Conservation (phyloP, 495 filamentous ascomycete genomes). For the Penicillium antarcticum region DNA sequence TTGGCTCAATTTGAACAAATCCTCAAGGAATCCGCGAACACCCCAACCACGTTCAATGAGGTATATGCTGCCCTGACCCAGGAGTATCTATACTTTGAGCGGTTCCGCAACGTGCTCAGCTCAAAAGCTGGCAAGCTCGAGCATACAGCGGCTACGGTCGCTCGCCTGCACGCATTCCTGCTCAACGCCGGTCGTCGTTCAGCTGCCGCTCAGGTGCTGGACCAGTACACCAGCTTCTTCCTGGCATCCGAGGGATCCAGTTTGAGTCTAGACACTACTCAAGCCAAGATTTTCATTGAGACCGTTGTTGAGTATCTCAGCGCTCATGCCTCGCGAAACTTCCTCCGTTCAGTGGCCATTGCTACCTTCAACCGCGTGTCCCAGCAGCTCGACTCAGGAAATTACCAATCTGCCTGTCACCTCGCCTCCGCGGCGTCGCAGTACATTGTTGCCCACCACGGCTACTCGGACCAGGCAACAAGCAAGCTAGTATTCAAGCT, state of each 20-base stretch:
- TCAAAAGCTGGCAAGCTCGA: slow-evolving; percentile 18
- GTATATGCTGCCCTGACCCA: slow-evolving; percentile 20
- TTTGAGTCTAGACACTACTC: slow-evolving; percentile 4
- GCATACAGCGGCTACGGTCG: slow-evolving; percentile 4
- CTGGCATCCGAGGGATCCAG: slow-evolving; percentile 17
- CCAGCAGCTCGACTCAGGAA: slow-evolving; percentile 9
- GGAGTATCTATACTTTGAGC: slow-evolving; percentile 25
- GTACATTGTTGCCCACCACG: no score
- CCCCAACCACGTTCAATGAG: slow-evolving; percentile 22
- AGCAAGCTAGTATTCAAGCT: no score
- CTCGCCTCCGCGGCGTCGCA: slow-evolving; percentile 16
- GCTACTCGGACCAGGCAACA: no score
- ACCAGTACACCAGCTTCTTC: slow-evolving; percentile 15
- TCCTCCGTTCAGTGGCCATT: slow-evolving; percentile 27
- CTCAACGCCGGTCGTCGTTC: slow-evolving; percentile 5
- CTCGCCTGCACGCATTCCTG: slow-evolving; percentile 19
- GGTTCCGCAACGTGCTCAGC: slow-evolving; percentile 13
- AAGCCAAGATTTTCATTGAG: slow-evolving; percentile 14
- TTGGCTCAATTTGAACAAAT: slow-evolving; percentile 26
- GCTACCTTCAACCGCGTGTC: slow-evolving; percentile 18
- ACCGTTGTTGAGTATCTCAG: slow-evolving; percentile 22
- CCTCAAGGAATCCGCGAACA: slow-evolving; percentile 10
- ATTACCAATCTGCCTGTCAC: slow-evolving; percentile 16
- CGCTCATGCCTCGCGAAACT: slow-evolving; percentile 17
- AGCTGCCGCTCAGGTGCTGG: slow-evolving; percentile 5